phyloP scores from a whole-genome alignment of 176 grass and related monocot species.

The Eragrostis nindensis region DNA sequence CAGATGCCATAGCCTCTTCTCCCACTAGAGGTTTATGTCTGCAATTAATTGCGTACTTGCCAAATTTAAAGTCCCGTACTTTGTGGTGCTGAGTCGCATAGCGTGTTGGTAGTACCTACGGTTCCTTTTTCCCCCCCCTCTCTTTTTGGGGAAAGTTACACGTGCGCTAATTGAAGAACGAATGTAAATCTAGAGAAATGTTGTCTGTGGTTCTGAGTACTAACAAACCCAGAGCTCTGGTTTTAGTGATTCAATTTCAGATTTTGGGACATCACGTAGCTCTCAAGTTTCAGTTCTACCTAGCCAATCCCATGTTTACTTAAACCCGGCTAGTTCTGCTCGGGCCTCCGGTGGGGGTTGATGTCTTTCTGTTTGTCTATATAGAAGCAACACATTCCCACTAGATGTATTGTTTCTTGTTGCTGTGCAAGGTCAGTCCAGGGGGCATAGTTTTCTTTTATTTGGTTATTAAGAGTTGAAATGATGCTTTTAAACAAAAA shows the following conservation, averaged over 20 bases:
- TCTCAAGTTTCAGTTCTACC: not conserved
- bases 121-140: not conserved
- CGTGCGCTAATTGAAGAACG: not conserved
- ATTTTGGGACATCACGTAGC: not conserved
- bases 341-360: too few species aligned
- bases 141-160: slow-evolving; percentile 11
- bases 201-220: not conserved
- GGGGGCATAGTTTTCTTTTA: not conserved
- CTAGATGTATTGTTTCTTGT: not conserved
- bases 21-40: not conserved
- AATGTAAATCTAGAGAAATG: not conserved
- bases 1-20: not conserved
- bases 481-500: too few species aligned
- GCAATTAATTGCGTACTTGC: not conserved
- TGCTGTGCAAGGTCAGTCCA: slow-evolving; percentile 5
- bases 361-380: not conserved
- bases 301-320: slow-evolving; percentile 15
- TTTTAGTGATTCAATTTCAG: slow-evolving; percentile 16
- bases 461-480: slow-evolving; percentile 12
- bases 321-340: too few species aligned
- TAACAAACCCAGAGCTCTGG: not conserved
- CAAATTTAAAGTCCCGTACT: slow-evolving; percentile 14
- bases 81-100: not conserved
- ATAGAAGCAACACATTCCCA: slow-evolving; percentile 2
- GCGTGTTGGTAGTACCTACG: not conserved